phyloP scores from a whole-genome alignment of 179 eudicot species.

The Nepenthes alata region DNA sequence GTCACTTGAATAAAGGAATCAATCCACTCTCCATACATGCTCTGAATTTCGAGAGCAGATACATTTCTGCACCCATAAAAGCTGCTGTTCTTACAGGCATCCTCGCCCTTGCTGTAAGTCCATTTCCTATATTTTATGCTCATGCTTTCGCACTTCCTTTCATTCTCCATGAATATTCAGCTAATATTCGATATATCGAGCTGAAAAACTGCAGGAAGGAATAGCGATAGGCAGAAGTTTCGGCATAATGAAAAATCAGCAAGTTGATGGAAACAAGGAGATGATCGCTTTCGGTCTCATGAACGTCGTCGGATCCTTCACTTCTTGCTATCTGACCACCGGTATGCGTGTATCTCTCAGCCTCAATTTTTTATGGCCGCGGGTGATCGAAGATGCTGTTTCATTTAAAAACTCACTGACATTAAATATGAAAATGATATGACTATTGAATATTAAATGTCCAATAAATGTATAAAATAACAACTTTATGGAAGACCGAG shows the following conservation, averaged over 20 bases:
- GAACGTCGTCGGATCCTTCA: constrained; percentile 83
- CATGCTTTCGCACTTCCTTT: background rate
- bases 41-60: constrained; percentile 38
- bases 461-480: no score
- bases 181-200: background rate
- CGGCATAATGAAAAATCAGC: constrained; percentile 58
- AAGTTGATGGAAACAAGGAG: constrained; percentile 90
- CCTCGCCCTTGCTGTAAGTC: constrained; percentile 63
- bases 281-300: constrained; percentile 92
- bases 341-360: constrained; percentile 21
- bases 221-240: constrained; percentile 93
- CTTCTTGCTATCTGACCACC: constrained; percentile 87
- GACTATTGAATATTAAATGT: no score
- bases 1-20: constrained; percentile 50
- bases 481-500: no score
- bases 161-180: background rate
- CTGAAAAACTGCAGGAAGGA: constrained; percentile 53
- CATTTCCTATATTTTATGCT: background rate
- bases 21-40: constrained; percentile 38
- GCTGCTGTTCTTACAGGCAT: constrained; percentile 55
- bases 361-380: background rate
- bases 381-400: background rate
- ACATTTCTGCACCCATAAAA: constrained; percentile 36
- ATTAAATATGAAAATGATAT: background rate
- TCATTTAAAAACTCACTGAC: background rate